Base-by-base conservation (phyloP, 805 yeast species). In the Brettanomyces naardenensis region DNA sequence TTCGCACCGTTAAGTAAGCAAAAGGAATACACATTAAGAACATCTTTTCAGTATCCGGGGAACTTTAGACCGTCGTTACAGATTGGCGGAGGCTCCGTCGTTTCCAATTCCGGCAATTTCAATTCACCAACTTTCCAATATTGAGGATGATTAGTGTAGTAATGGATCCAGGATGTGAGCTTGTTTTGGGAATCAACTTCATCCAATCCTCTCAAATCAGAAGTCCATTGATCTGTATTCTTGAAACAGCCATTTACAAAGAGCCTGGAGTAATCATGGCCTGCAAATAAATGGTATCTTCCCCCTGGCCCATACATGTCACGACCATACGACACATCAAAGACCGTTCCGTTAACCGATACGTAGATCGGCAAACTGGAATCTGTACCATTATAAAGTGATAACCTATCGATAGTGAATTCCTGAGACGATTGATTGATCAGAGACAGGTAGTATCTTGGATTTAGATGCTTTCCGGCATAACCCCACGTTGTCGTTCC, bases 231-330 rank as follows among this genome's bases (percentile, higher is more conserved):
- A 25, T 71, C 73, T 13, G 48, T 54, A 25, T 65, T 64, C 29
- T 58, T 53, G 41, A 82, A 75, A 48, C 88, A 81, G 3, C 89
- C 89, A 1, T 86, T 81, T 3, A 72, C 78, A 48, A 71, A 79
- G 15, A 81, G 82, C 21, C 89, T 60, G 3, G 87, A 78, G 28
- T 76, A 73, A 54, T 82, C 92, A 31, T 61, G 61, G 1, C 90
- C 92, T 23, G 78, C 68, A 48, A 82, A 70, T 30, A 66, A 58
- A 7, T 63, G 48, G 52, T 82, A 82, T 23, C 49, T 25, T 1
- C 73, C 50, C 0, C 82, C 82, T 0, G 64, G 58, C 1, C 78
- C 83, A 52, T 82, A 82, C 2, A 77, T 58, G 5, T 52, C 59
- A 1, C 66, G 58, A 10, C 71, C 60, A 0, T 67, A 56, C 2